Evolutionary conservation across 495 filamentous ascomycete genomes (phyloP).

Genomic region (Podospora tetraspora): DNA sequence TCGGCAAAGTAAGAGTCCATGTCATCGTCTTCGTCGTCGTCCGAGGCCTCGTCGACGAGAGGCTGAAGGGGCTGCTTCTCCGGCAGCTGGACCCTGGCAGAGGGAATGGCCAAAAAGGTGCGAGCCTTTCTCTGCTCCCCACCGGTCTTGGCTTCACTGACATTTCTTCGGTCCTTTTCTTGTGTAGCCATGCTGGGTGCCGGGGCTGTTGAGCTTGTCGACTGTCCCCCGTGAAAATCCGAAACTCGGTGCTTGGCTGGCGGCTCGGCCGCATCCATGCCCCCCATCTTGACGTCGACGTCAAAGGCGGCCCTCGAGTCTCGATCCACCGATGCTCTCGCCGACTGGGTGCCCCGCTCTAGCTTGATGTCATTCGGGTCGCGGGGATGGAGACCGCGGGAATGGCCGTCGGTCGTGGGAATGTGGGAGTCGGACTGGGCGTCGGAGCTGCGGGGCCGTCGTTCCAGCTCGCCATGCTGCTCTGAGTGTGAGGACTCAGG

Average conservation of each 20-base stretch:
- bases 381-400: conserved; percentile 28
- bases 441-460: conserved; percentile 43
- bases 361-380: conserved; percentile 34
- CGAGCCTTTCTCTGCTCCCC: conserved; percentile 6
- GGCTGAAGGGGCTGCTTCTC: conserved; percentile 23
- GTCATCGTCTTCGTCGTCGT: conserved; percentile 50
- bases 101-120: conserved; percentile 14
- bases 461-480: conserved; percentile 36
- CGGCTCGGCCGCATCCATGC: conserved; percentile 9
- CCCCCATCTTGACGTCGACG: conserved; percentile 22
- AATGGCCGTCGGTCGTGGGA: conserved; percentile 25
- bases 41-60: conserved; percentile 35
- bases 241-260: conserved; percentile 8
- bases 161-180: neutral
- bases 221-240: neutral
- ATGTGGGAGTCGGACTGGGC: conserved; percentile 36
- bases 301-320: conserved; percentile 24
- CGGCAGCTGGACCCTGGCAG: conserved; percentile 23
- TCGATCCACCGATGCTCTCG: conserved; percentile 34
- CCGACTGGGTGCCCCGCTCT: conserved; percentile 38
- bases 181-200: neutral
- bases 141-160: conserved; percentile 1
- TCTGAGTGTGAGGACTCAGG: conserved; percentile 37
- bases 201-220: neutral
- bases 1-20: conserved; percentile 47